Evolutionary conservation across 2,329 filamentous ascomycete genomes (phyloP), one percentile per base, ranked within the genome.

Genomic region (Ascosphaera aggregata): DNA sequence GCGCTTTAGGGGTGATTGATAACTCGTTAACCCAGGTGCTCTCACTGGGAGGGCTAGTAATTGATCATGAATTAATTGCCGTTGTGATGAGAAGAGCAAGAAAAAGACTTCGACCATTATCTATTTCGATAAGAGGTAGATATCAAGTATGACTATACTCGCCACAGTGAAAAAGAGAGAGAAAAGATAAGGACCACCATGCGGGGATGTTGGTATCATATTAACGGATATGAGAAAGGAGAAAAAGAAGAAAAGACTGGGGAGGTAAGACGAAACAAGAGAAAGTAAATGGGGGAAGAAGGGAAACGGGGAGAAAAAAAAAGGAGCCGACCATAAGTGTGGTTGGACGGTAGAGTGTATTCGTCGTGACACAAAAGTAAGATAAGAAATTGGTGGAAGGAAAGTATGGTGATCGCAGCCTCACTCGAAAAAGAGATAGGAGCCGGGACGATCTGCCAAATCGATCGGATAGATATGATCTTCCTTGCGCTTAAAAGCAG

Each of bases 381-480:
- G 40, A 48, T 47, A 46, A 46, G 45, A 41, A 44, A 44, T 43
- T 47, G 43, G 39, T 38, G 41, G 43, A 43, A 45, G 49, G 47
- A 47, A 49, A 49, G 47, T 41, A 42, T 42, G 42, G 43, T 43
- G 43, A 45, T 45, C 47, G 46, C 46, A 49, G 46, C 42, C 46
- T 47, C 44, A 47, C n/a, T 50, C 43, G 46, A 13, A 32, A 15
- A 13, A 13, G 30, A 15, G 16, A 17, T 24, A n/a, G n/a, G n/a
- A n/a, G n/a, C n/a, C n/a, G n/a, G n/a, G n/a, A n/a, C n/a, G n/a
- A n/a, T n/a, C n/a, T n/a, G n/a, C n/a, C n/a, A n/a, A n/a, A n/a
- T n/a, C n/a, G n/a, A n/a, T n/a, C n/a, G n/a, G n/a, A n/a, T n/a
- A n/a, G n/a, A n/a, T n/a, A n/a, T n/a, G n/a, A n/a, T n/a, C n/a